Conservation (phyloP, 2,329 filamentous ascomycete genomes). For the Aspergillus brasiliensis region DNA sequence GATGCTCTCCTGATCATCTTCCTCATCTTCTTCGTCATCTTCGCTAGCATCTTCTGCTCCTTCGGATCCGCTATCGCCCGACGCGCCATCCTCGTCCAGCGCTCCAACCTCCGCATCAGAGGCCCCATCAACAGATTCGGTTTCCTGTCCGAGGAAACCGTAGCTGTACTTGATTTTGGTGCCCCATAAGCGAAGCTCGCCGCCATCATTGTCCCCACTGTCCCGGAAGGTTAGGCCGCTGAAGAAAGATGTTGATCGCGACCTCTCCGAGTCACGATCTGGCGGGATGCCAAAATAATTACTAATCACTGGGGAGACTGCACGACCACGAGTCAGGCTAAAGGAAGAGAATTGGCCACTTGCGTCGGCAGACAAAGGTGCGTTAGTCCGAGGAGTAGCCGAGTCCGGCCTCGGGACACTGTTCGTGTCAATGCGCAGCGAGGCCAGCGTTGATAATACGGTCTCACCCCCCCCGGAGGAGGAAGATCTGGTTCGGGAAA, state of each 20-base stretch:
- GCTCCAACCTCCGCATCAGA: constrained; percentile 24
- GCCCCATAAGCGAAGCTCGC: constrained; percentile 63
- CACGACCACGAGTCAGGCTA: constrained; percentile 41
- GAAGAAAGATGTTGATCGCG: constrained; percentile 33
- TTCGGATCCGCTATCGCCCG: constrained; percentile 36
- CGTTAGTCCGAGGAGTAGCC: constrained; percentile 21
- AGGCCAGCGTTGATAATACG: constrained; percentile 22
- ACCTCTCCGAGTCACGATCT: constrained; percentile 33
- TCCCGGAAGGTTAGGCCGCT: constrained; percentile 22
- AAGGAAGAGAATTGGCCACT: constrained; percentile 34
- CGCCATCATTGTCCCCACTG: constrained; percentile 53
- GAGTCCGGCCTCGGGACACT: constrained; percentile 24
- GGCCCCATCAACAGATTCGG: constrained; percentile 25
- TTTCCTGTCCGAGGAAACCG: constrained; percentile 36
- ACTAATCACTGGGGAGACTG: constrained; percentile 46
- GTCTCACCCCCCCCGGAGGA: constrained; percentile 31
- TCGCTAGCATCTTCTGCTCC: constrained; percentile 45
- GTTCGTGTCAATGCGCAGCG: constrained; percentile 33
- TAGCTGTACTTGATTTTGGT: constrained; percentile 47
- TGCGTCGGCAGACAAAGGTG: constrained; percentile 22
- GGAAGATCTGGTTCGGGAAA: constrained; percentile 28
- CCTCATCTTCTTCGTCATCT: constrained; percentile 54
- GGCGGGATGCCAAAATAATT: constrained; percentile 49
- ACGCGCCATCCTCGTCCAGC: constrained; percentile 22
- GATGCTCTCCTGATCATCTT: constrained; percentile 52